Base-by-base conservation (phyloP, 306 rosid species). In the Rubus parviflorus region DNA sequence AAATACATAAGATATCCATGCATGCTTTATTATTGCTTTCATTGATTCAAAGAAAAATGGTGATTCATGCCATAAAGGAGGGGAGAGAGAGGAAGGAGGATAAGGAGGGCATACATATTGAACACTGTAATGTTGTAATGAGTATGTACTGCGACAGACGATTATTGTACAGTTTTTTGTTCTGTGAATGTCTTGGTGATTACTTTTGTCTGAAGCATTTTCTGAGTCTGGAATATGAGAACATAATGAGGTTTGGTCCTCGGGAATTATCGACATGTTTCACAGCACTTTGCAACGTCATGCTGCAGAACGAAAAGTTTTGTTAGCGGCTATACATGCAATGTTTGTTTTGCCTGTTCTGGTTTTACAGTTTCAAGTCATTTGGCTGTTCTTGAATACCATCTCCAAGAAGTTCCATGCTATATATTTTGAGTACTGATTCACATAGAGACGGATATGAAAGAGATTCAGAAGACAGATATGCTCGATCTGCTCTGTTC, bases 131-230 rank as follows among this genome's bases (percentile, higher is more conserved):
- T 43, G 38, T 70, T 70, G 38, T 63, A 48, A 46, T 43, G 81
- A 22, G 51, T 17, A 47, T 72, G 41, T 38, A 45, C 52, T 52
- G 35, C 46, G 53, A 63, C 54, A 7, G 78, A 61, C 67, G 83
- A 82, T 75, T 81, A 47, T 15, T 90, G 96, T 90, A 85, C 83
- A 90, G 83, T 1, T 81, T 30, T n/a, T 35, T 40, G 40, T 76
- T 52, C 13, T 56, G 79, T 54, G 73, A 54, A 72, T 53, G 25
- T 19, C 61, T 58, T 72, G 16, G 22, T 70, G 13, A 56, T 11
- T 75, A 0, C 45, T 60, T 62, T 80, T 75, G 48, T 40, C 51
- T 40, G 6, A 10, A 48, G 23, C 74, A 48, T 4, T 54, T 65
- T 51, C 9, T 63, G 22, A 46, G 45, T n/a, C 35, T 30, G 35